phyloP scores from a whole-genome alignment of 108 stramenopile genomes.

The Pinguiococcus pyrenoidosus region DNA sequence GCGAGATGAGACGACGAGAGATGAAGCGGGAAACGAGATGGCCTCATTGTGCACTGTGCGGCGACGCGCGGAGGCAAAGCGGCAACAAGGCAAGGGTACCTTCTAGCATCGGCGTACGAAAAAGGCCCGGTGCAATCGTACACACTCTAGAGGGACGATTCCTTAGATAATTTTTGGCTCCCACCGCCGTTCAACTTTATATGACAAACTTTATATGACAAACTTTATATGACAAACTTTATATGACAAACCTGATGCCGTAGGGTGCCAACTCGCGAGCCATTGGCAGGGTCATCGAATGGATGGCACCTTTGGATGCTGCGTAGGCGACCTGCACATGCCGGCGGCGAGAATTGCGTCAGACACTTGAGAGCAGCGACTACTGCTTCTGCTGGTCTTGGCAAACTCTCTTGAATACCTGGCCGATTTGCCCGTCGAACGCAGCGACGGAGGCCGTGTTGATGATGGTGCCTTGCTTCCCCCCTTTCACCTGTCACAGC shows the following conservation, averaged over 20 bases:
- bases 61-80: no score
- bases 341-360: background rate
- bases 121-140: constrained; percentile 38
- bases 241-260: constrained; percentile 72
- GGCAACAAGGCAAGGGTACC: no score
- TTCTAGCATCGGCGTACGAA: constrained; percentile 76
- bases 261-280: constrained; percentile 67
- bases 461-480: constrained; percentile 66
- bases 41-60: no score
- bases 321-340: constrained; percentile 57
- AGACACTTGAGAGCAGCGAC: background rate
- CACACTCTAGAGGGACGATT: constrained; percentile 58
- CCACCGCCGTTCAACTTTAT: no score
- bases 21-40: no score
- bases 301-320: constrained; percentile 76
- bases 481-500: constrained; percentile 13
- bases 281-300: constrained; percentile 62
- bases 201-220: no score
- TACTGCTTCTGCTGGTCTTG: background rate
- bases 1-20: no score
- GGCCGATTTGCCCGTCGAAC: constrained; percentile 79
- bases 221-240: no score
- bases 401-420: constrained; percentile 26
- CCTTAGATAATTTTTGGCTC: no score
- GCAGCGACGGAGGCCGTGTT: constrained; percentile 89